Evolutionary conservation across 306 rosid genomes (phyloP), one percentile per base, ranked within the genome.

Genomic region (Amphicarpaea edgeworthii): DNA sequence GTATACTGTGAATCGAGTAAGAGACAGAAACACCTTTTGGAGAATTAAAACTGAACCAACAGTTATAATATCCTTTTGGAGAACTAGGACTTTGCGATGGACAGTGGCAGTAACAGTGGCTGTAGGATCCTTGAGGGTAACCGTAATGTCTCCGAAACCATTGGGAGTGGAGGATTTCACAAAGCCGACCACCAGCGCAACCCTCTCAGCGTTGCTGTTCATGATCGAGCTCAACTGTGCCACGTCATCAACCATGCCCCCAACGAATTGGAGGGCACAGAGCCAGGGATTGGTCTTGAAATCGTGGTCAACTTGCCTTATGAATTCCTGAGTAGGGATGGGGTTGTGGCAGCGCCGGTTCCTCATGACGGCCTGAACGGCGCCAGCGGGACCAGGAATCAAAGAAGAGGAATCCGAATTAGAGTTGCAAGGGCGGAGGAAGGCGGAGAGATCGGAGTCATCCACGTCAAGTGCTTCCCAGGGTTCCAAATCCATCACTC

Each of bases 341-440:
- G 45, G 45, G 45, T 40, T 3, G 8, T 7, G 40, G 9, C 8
- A 1, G 9, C 40, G 40, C 9, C 87, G 96, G 60, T 78, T 86
- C 87, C 89, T 87, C 93, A 94, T 90, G 55, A 92, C 96, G 5
- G 88, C 79, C 70, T 92, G 98, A 34, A 90, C 78, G 0, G 84
- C 83, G 41, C 96, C 93, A 68, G 98, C 98, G 5, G 97, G 98
- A 3, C 96, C 97, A 0, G 96, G 95, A 86, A 94, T 87, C 26
- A 84, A 83, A 10, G 78, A 16, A 1, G 75, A 10, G 38, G 47
- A 28, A 28, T 28, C 32, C 4, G 32, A 28, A 28, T 28, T 28
- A 28, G 32, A 73, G 10, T 49, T 84, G 86, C 88, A 86, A 32
- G 86, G 90, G 68, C 82, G 87, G 73, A 91, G 88, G 61, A 89